Conservation (phyloP, 257 asterid species). For the Solanum chilense region DNA sequence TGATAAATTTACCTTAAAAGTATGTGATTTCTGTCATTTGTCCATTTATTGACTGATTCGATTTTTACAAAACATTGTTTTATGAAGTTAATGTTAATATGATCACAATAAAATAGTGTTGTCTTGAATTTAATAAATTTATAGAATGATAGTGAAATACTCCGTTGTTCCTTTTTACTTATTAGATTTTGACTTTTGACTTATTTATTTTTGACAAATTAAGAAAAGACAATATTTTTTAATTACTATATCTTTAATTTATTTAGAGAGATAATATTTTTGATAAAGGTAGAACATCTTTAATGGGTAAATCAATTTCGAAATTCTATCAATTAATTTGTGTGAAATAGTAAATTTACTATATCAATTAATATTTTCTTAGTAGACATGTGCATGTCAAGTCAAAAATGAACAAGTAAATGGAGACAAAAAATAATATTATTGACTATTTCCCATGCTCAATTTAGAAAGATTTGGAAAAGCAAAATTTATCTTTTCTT, state of each 20-base stretch:
- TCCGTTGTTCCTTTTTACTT: not conserved
- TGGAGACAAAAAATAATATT: too few relatives aligned
- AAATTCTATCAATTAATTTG: too few relatives aligned
- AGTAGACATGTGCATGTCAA: accelerated
- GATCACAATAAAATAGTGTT: not conserved
- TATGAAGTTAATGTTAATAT: not conserved
- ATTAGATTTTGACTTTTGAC: too few relatives aligned
- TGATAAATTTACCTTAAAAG: too few relatives aligned
- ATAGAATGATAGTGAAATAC: not conserved
- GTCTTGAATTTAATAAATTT: not conserved
- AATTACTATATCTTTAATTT: too few relatives aligned
- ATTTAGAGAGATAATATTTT: not conserved
- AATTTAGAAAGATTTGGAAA: too few relatives aligned
- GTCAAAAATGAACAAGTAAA: too few relatives aligned
- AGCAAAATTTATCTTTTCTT: too few relatives aligned
- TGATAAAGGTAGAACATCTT: not conserved
- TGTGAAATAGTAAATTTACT: too few relatives aligned
- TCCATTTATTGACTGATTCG: not conserved
- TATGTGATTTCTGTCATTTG: too few relatives aligned
- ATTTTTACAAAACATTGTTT: too few relatives aligned
- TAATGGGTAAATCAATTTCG: too few relatives aligned
- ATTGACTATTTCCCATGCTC: not conserved
- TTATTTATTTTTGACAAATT: not conserved
- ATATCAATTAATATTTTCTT: not conserved
- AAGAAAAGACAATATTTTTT: not conserved